These are phyloP conservation scores for Pelargonium myrrhifolium DNA, from an alignment of 441 rosid species.

Conservation along the genomic window DNA sequence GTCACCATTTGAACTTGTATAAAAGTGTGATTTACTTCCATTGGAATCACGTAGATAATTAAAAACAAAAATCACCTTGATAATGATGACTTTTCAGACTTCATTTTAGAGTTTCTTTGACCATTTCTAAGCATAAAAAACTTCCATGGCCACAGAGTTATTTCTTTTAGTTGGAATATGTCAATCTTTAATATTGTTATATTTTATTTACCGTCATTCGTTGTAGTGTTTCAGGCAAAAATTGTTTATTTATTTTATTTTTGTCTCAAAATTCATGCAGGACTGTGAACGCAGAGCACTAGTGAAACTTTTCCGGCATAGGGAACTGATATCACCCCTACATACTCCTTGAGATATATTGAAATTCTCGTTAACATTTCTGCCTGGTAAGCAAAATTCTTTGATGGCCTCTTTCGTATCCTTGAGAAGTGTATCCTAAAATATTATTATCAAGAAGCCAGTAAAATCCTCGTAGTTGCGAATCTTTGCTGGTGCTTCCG, in stretches of 20 bases:
- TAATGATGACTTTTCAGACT: not conserved
- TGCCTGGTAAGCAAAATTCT: not conserved
- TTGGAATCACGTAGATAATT: not conserved
- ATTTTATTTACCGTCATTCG: not conserved
- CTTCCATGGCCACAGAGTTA: not conserved
- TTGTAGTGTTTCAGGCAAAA: not conserved
- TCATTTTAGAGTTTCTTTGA: not conserved
- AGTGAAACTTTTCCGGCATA: slow-evolving; percentile 60
- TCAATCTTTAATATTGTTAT: not conserved
- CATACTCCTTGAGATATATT: slow-evolving; percentile 26
- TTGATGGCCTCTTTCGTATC: not conserved
- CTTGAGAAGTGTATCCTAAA: too few relatives aligned
- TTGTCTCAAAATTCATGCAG: slow-evolving; percentile 30
- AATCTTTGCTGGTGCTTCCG: too few relatives aligned
- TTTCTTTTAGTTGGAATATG: not conserved
- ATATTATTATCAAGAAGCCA: too few relatives aligned
- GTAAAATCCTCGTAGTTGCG: too few relatives aligned
- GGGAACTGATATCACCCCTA: slow-evolving; percentile 33
- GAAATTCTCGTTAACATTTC: not conserved
- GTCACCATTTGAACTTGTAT: not conserved
- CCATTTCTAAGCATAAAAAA: not conserved
- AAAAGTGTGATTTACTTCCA: not conserved
- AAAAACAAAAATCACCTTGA: not conserved
- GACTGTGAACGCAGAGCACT: slow-evolving; percentile 82
- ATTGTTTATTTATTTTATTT: not conserved